Evolutionary conservation across 306 rosid species (phyloP), one percentile per base, ranked within the genome.

Genomic region (Hippophae gyantsensis): DNA sequence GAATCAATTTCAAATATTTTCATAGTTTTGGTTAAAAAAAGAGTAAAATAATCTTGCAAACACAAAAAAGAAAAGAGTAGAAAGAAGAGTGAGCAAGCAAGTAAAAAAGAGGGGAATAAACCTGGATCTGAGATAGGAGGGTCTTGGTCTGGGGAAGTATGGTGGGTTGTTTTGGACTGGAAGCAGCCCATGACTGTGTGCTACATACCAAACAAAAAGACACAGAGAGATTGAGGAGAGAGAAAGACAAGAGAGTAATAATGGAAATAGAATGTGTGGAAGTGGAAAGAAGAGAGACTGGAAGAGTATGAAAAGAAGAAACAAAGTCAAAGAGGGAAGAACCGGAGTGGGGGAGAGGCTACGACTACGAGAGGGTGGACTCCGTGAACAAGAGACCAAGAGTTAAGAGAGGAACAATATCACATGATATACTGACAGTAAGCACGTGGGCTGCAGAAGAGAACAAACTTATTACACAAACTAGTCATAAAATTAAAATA

Each of bases 121-220:
- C 78, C 75, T 70, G 76, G 75, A 75, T 70, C 80, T 53, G 76
- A 61, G 41, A 60, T 53, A 41, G 80, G 72, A 70, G 76, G 72
- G 64, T 61, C 63, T 18, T 59, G 54, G 0, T 70, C 76, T 13
- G 76, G 69, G 62, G 76, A 75, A 47, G 75, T 63, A 26, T 69
- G 72, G 64, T 52, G 62, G 8, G 68, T 10, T 53, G 72, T 75
- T 75, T 75, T 75, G 80, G 80, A 75, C 75, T 75, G 80, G 59
- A 75, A 61, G 67, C 80, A 75, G 75, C 80, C 80, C 80, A 75
- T 75, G 72, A 69, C 8, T 52, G 70, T 58, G 51, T 3, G 63
- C 71, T 66, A 66, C 63, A 66, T 66, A 50, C 64, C 64, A 60
- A 52, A 14, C 13, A 1, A 6, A 3, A 10, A 10, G 48, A 56